Percentiles rank a stretch among this genome's conserved stretches.
Evolutionary conservation across 2,329 filamentous ascomycete species (phyloP).

Genomic region (Rhytidhysteron rufulum): DNA sequence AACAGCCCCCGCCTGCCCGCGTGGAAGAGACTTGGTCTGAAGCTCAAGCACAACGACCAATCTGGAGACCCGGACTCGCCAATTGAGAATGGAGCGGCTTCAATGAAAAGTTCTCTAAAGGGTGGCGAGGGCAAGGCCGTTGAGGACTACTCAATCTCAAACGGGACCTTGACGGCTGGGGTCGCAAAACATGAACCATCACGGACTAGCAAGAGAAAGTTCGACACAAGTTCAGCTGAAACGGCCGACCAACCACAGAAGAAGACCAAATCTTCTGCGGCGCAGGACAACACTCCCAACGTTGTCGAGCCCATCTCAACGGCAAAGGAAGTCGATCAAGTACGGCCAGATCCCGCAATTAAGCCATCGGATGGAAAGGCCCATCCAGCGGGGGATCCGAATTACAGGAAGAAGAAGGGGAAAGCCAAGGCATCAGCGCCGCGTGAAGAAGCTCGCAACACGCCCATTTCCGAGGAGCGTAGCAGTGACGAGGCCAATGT

Average conservation of each 20-base stretch:
- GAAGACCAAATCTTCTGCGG: conserved; percentile 19
- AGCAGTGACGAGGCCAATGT: too few relatives aligned
- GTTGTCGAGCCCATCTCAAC: conserved; percentile 4
- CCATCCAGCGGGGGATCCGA: conserved; percentile 28
- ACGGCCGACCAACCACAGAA: conserved; percentile 18
- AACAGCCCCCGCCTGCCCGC: conserved; percentile 40
- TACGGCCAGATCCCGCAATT: conserved; percentile 6
- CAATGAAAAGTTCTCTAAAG: neutral
- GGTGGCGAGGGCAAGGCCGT: neutral
- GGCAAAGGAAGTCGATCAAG: conserved; percentile 8
- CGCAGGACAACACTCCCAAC: conserved; percentile 4
- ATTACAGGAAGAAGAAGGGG: conserved; percentile 32
- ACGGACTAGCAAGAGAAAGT: conserved; percentile 36
- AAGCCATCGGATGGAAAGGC: conserved; percentile 8
- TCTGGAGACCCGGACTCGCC: conserved; percentile 25
- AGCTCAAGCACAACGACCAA: conserved; percentile 53
- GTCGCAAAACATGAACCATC: conserved; percentile 18
- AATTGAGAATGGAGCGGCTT: conserved; percentile 4
- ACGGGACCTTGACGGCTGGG: neutral
- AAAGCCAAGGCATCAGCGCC: conserved; percentile 2
- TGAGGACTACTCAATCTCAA: neutral
- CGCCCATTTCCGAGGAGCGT: too few relatives aligned
- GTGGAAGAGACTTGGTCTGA: conserved; percentile 59
- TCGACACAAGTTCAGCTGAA: conserved; percentile 25
- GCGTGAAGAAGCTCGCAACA: too few relatives aligned